Evolutionary conservation across 495 filamentous ascomycete genomes (phyloP), one percentile per base, ranked within the genome.

Genomic region (Aspergillus sparsus): DNA sequence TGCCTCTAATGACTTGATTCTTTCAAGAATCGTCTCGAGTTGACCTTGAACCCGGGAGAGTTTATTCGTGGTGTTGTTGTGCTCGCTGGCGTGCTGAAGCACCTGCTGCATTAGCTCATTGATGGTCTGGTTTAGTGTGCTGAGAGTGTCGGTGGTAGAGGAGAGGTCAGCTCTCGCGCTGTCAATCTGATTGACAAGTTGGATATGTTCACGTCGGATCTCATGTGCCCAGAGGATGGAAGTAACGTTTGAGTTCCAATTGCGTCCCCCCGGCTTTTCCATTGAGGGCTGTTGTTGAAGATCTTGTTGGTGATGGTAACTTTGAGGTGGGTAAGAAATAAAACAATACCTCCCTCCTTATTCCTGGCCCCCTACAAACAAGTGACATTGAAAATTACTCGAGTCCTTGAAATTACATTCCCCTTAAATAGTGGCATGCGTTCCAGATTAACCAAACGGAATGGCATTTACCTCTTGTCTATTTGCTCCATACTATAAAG

Each of bases 401-500:
- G 21, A 3, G 21, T 27, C 21, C 21, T 27, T 27, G 3, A 27
- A 27, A 1, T 27, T 27, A 1, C 21, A 1, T 27, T 27, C 21
- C 21, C 21, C 21, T 3, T 1, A 27, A 27, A 27, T 27, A 27
- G 3, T 27, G 21, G 21, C 21, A 27, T 27, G 21, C 21, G 15
- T 27, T 36, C 15, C 13, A 18, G 33, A 57, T 36, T 57, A 56
- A 69, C 55, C 62, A 65, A 64, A 70, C 57, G 62, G 61, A 68
- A 67, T 70, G 68, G 64, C 60, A 70, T 73, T 68, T 66, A 66
- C 65, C 68, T 66, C 66, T 61, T 68, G 67, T 73, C 70, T 73
- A 70, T 68, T 56, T 60, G 58, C 58, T 60, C 58, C 58, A 60
- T 61, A 69, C 55, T 64, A 57, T 52, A 66, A 67, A 66, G 62